Evolutionary conservation across 2,329 filamentous ascomycete species (phyloP).

Genomic region (Verticillium zaregamsianum): DNA sequence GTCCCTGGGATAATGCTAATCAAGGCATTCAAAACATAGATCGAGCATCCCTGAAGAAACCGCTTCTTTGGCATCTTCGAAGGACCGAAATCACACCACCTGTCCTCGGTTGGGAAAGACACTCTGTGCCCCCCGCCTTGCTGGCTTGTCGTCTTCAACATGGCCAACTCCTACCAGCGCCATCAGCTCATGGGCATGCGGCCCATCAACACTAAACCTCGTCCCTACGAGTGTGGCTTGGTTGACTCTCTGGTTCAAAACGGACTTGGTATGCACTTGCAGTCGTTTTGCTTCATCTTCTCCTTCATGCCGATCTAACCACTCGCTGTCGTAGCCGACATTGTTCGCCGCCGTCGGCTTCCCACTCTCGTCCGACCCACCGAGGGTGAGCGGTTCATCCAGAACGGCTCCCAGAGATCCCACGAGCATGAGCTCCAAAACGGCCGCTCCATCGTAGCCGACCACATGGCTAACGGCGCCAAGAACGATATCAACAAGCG

Average conservation of each 20-base stretch:
- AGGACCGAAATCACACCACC: too few relatives aligned
- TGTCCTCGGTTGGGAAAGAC: neutral
- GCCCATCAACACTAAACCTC: neutral
- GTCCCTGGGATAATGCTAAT: too few relatives aligned
- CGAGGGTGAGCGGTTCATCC: neutral
- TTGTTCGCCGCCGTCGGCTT: constrained; percentile 5
- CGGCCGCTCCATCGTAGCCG: neutral
- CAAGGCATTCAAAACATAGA: too few relatives aligned
- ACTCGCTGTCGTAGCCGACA: constrained; percentile 6
- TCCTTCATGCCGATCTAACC: neutral
- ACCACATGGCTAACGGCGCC: neutral
- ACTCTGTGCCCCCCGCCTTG: too few relatives aligned
- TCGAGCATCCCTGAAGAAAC: too few relatives aligned
- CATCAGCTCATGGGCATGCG: neutral
- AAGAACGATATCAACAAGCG: neutral
- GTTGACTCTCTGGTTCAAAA: constrained; percentile 4
- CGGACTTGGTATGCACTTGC: neutral
- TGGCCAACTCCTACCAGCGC: neutral
- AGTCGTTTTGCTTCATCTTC: neutral
- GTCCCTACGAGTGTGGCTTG: constrained; percentile 4
- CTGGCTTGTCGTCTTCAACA: neutral
- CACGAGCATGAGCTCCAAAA: neutral
- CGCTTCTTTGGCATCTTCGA: too few relatives aligned
- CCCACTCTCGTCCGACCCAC: neutral
- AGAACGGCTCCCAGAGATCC: neutral